These are phyloP conservation scores for Diaporthe aspalathi DNA, from an alignment of 2,329 filamentous ascomycete species.

Conservation along the genomic window DNA sequence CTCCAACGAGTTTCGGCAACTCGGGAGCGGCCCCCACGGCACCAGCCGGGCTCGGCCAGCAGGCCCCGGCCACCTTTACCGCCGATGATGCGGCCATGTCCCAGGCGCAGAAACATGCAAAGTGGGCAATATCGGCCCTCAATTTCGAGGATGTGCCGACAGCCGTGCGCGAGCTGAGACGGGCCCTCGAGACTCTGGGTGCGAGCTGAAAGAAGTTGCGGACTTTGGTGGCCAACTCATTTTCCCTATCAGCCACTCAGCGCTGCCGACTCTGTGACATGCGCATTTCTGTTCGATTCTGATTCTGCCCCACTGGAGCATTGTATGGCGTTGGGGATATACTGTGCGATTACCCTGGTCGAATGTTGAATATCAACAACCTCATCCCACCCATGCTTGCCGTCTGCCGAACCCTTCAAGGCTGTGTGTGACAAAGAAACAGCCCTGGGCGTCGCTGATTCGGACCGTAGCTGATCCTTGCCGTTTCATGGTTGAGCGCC, in stretches of 20 bases:
- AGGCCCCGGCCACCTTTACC: constrained; percentile 41
- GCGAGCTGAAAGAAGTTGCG: constrained; percentile 50
- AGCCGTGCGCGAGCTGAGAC: constrained; percentile 84
- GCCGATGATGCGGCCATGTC: constrained; percentile 77
- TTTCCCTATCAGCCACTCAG: background rate
- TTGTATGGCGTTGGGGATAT: constrained; percentile 37
- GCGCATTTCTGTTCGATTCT: background rate
- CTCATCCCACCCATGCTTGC: background rate
- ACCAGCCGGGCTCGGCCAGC: constrained; percentile 41
- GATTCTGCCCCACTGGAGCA: constrained; percentile 26
- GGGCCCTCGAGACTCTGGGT: constrained; percentile 78
- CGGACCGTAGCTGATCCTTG: constrained; percentile 8
- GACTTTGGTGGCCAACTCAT: background rate
- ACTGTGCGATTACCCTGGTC: constrained; percentile 2
- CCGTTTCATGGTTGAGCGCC: constrained; percentile 12
- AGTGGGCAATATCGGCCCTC: constrained; percentile 95
- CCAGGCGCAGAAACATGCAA: constrained; percentile 92
- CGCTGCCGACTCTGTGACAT: background rate
- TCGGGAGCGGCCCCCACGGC: constrained; percentile 19
- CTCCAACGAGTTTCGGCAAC: constrained; percentile 28
- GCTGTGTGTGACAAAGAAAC: constrained; percentile 8
- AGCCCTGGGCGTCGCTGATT: background rate
- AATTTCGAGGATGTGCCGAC: constrained; percentile 97
- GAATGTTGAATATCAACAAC: constrained; percentile 28
- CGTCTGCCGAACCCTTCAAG: background rate